phyloP scores from a whole-genome alignment of 78 protist species.

The Dictyostelium intermedium region DNA sequence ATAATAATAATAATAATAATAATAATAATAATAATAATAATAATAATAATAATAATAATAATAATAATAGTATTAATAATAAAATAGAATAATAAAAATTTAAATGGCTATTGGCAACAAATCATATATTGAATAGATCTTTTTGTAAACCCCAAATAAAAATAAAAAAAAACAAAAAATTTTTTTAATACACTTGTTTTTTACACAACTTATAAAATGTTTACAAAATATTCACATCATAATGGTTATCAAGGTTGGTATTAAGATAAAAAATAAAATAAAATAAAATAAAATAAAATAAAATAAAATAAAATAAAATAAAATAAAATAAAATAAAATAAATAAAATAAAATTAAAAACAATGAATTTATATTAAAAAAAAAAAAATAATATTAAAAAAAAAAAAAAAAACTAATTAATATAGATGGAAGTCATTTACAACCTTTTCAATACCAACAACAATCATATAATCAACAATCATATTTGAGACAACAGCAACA shows the following conservation, averaged over 20 bases:
- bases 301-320: no score
- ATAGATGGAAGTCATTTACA: conserved; percentile 1
- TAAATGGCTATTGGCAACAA: background rate
- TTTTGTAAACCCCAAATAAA: background rate
- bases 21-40: background rate
- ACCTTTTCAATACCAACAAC: conserved; percentile 2
- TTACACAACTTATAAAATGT: background rate
- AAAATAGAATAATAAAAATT: no score
- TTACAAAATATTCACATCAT: background rate
- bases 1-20: background rate
- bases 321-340: no score
- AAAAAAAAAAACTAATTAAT: background rate
- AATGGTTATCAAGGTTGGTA: background rate
- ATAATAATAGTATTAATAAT: no score
- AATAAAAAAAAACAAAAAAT: background rate
- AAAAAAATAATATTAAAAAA: no score
- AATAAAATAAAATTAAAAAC: no score
- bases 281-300: no score
- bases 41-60: no score
- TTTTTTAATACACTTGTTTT: background rate
- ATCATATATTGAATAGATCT: no score
- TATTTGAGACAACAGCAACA: background rate
- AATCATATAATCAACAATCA: background rate
- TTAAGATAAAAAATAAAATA: no score
- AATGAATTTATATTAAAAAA: background rate